Base-by-base conservation (phyloP, 768 basidiomycete species). In the Chlorophyllum brunneum region DNA sequence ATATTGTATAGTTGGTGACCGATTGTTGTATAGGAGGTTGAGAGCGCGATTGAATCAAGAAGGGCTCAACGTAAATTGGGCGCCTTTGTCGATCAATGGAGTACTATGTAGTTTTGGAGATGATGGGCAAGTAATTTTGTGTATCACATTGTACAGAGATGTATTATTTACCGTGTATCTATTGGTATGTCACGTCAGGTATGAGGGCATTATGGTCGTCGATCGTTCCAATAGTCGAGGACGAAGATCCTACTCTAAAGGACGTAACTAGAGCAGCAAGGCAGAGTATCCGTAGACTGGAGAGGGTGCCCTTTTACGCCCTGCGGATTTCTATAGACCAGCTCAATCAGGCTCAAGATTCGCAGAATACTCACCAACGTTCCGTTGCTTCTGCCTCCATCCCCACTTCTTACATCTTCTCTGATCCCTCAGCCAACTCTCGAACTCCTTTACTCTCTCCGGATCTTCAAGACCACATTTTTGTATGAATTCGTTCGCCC, bases 331-430 rank as follows among this genome's bases (percentile, higher is more conserved):
- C 24, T 13, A 2, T 20, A 42, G 20, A 42, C 6, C 41, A n/a
- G 6, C 1, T 15, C 2, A 22, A 42, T 13, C 13, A 24, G n/a
- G n/a, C 1, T 33, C 5, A 15, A 36, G 10, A n/a, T n/a, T 5
- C 0, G 18, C 30, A 47, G 41, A 29, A 11, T 8, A 65, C 70
- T 55, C 39, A 73, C 74, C 60, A 33, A 51, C 9, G 27, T 62
- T 51, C 54, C 69, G 60, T 51, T 73, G 71, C 36, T 65, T 70
- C 54, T 64, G 67, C 53, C 74, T 70, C 72, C 72, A 72, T 10
- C 63, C 75, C 76, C 76, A 78, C 44, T 62, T 64, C 49, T 66
- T 69, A 52, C 63, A 55, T 34, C 64, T 64, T 22, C 58, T 61
- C 16, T 68, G 70, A 53, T 72, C 63, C 31, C 62, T 60, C 13